Evolutionary conservation across 2,329 filamentous ascomycete genomes (phyloP).

Genomic region (Colletotrichum sp.): DNA sequence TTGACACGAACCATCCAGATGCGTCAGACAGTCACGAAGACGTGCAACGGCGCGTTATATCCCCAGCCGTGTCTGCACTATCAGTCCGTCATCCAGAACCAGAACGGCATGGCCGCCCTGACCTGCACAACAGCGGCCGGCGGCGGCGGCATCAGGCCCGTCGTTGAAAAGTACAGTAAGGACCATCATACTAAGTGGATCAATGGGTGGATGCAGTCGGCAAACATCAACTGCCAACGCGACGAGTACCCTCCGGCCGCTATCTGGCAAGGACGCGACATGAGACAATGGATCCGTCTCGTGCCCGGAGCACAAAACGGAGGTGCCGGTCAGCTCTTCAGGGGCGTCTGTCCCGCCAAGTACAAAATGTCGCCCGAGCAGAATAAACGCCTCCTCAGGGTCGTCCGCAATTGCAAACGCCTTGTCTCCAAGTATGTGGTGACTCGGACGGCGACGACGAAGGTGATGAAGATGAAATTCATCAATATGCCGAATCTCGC

Average conservation of each 20-base stretch:
- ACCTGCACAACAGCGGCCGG: neutral
- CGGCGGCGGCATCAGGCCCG: neutral
- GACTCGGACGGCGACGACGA: neutral
- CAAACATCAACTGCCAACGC: neutral
- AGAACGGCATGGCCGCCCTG: neutral
- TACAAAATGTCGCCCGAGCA: neutral
- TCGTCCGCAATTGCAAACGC: neutral
- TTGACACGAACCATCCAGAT: neutral
- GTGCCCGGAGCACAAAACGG: slow-evolving; percentile 13
- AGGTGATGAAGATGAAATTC: slow-evolving; percentile 1
- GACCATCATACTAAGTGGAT: slow-evolving; percentile 9
- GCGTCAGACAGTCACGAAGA: neutral
- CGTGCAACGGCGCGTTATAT: neutral
- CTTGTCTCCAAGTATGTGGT: neutral
- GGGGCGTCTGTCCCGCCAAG: neutral
- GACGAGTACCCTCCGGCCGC: slow-evolving; percentile 13
- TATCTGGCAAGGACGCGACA: slow-evolving; percentile 10
- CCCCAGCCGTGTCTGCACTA: slow-evolving; percentile 5
- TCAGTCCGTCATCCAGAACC: neutral
- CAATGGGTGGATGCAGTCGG: slow-evolving; percentile 5
- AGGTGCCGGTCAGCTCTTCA: slow-evolving; percentile 16
- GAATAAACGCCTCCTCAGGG: neutral
- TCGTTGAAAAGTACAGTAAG: neutral
- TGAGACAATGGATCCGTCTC: slow-evolving; percentile 10
- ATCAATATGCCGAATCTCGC: neutral